Evolutionary conservation across 2,329 filamentous ascomycete genomes (phyloP).

Genomic region (Xylaria sp.): DNA sequence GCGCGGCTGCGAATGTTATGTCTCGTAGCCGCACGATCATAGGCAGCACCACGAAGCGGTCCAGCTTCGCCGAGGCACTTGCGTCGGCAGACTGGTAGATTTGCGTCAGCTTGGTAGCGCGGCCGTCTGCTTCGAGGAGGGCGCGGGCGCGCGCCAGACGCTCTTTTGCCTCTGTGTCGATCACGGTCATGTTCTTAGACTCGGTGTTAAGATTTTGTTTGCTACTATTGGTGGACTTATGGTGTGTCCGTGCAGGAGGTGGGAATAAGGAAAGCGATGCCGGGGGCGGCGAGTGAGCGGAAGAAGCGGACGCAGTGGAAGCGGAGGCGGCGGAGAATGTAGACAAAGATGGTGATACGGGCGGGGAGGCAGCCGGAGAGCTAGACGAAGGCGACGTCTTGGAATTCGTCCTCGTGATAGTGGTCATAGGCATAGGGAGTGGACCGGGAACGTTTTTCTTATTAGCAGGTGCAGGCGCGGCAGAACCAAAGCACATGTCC

Average conservation of each 20-base stretch:
- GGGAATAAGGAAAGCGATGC: conserved; percentile 19
- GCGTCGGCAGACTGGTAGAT: conserved; percentile 28
- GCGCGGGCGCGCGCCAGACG: not conserved
- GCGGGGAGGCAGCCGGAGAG: not conserved
- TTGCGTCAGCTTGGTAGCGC: conserved; percentile 29
- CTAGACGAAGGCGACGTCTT: not conserved
- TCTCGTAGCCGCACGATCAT: conserved; percentile 39
- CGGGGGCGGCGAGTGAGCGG: not conserved
- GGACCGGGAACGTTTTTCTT: not conserved
- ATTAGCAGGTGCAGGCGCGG: not conserved
- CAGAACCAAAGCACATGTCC: conserved; percentile 22
- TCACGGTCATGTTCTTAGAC: not conserved
- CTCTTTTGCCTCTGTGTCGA: not conserved
- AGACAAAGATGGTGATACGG: not conserved
- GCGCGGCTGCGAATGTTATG: conserved; percentile 11
- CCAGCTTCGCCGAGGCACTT: conserved; percentile 17
- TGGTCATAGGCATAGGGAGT: conserved; percentile 12
- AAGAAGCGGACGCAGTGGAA: not conserved
- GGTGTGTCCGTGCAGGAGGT: not conserved
- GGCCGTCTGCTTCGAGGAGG: conserved; percentile 12
- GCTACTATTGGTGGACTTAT: not conserved
- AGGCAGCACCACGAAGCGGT: conserved; percentile 36
- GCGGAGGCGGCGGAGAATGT: conserved; percentile 4
- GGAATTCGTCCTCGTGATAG: conserved; percentile 11
- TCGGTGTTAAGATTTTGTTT: not conserved